Conservation (phyloP, 345 rosid species). For the Raphanus raphanistrum region DNA sequence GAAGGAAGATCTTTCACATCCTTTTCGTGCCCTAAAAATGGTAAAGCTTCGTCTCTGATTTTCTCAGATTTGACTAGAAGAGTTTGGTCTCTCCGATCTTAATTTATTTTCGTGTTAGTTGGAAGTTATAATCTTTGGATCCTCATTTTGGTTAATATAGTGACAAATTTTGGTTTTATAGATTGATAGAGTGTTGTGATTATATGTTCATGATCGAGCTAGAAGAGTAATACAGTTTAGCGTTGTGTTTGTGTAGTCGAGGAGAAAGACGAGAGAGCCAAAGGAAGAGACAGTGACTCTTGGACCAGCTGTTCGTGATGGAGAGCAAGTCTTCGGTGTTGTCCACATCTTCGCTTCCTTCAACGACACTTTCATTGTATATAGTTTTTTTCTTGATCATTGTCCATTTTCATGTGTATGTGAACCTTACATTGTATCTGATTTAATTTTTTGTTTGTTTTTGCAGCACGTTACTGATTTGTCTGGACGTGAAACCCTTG, state of each 20-base stretch:
- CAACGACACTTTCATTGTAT: slow-evolving; percentile 89
- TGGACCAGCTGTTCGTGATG: slow-evolving; percentile 76
- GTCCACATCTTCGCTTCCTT: slow-evolving; percentile 91
- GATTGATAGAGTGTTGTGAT: not conserved
- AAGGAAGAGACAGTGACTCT: slow-evolving; percentile 83
- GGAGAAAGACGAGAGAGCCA: slow-evolving; percentile 72
- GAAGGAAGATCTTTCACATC: not conserved
- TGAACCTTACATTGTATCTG: not conserved
- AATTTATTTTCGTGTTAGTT: not conserved
- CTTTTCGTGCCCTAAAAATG: slow-evolving; percentile 1
- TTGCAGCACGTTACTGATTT: slow-evolving; percentile 87
- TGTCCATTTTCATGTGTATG: not conserved
- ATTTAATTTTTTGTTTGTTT: not conserved
- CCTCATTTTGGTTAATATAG: not conserved
- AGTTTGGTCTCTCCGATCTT: not conserved
- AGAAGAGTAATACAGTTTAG: not conserved
- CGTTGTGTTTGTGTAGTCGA: slow-evolving; percentile 50
- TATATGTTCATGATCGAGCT: not conserved
- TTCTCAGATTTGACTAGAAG: not conserved
- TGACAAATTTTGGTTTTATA: too few species aligned
- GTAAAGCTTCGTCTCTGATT: slow-evolving; percentile 14
- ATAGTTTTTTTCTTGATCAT: slow-evolving; percentile 3
- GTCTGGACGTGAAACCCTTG: slow-evolving; percentile 90
- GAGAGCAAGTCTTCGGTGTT: slow-evolving; percentile 80
- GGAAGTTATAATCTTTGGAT: not conserved